Evolutionary conservation across 805 yeast species (phyloP), one percentile per base, ranked within the genome.

Genomic region (Kodamaea sagamina): DNA sequence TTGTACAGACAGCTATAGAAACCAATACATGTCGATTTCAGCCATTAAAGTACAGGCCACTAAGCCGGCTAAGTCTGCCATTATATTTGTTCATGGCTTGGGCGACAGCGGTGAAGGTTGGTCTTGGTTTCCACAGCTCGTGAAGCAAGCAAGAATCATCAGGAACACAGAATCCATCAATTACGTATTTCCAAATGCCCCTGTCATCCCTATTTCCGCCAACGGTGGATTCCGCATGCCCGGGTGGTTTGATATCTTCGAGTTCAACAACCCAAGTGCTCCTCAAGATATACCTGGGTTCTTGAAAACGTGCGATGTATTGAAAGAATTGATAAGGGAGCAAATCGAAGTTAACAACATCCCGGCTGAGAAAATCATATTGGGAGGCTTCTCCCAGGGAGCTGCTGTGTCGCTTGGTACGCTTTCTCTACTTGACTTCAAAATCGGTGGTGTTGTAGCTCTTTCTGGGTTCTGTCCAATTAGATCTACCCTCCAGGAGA

Each of bases 371-470:
- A 78, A 85, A 41, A 85, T 93, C 36, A 69, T 93, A n/a, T 70
- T 93, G 44, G 98, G 98, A 26, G 99, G 99, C 0, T 93, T 93
- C 60, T 84, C 95, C 4, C 99, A 93, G 66, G 99, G 99, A 43
- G 95, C 89, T 38, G 89, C 95, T 1, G 47, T 92, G 8, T 67
- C 93, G 1, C 67, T 86, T 46, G 88, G 86, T 2, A 59, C 84
- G 11, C 71, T 79, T 16, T 69, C 82, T 0, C 62, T 75, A 8
- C 60, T 74, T 24, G 81, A 81, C 13, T 58, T 67, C 43, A 85
- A 84, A 55, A 68, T 90, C 15, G 98, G 86, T 6, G 98, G 96
- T 1, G 72, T 86, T 22, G 62, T 89, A 16, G 78, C 82, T 0
- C 65, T 92, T 37, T 86, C 96, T 1, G 97, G 97, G 0, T 88